Percentiles rank a stretch among this genome's conserved stretches.
phyloP scores from a whole-genome alignment of 2,329 filamentous ascomycete genomes.

The Celoporthe dispersa region DNA sequence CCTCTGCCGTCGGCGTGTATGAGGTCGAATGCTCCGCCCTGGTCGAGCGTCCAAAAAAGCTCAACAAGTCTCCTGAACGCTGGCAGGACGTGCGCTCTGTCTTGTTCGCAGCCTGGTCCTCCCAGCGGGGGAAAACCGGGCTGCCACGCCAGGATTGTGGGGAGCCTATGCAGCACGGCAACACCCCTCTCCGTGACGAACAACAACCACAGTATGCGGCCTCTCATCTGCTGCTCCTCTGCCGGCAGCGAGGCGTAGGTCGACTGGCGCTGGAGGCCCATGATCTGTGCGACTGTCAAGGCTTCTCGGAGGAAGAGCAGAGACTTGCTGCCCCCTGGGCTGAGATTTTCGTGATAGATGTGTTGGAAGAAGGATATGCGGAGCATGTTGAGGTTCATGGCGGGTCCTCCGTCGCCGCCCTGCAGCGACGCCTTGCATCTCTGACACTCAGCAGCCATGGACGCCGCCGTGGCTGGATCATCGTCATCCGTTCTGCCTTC shows the following conservation, averaged over 20 bases:
- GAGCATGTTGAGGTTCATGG: slow-evolving; percentile 45
- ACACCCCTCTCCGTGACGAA: slow-evolving; percentile 57
- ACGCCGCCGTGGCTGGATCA: slow-evolving; percentile 39
- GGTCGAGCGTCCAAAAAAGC: slow-evolving; percentile 55
- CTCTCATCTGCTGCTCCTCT: slow-evolving; percentile 49
- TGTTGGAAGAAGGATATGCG: slow-evolving; percentile 56
- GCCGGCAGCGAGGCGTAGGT: slow-evolving; percentile 43
- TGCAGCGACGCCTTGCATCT: slow-evolving; percentile 34
- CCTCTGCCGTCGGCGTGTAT: slow-evolving; percentile 43
- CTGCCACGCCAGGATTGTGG: slow-evolving; percentile 49
- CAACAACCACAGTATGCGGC: slow-evolving; percentile 51
- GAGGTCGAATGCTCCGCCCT: slow-evolving; percentile 53
- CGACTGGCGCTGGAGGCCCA: slow-evolving; percentile 50
- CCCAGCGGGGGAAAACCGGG: slow-evolving; percentile 42
- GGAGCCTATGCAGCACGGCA: slow-evolving; percentile 54
- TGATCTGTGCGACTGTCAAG: slow-evolving; percentile 55
- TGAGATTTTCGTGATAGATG: slow-evolving; percentile 55
- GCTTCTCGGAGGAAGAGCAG: slow-evolving; percentile 54
- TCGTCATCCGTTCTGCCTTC: slow-evolving; percentile 36
- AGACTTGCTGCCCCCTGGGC: slow-evolving; percentile 50
- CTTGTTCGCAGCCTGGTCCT: slow-evolving; percentile 39
- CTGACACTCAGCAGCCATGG: slow-evolving; percentile 44
- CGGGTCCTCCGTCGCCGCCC: slow-evolving; percentile 35
- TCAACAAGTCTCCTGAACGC: slow-evolving; percentile 54
- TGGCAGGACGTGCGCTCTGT: slow-evolving; percentile 49